These are phyloP conservation scores for Aspergillus sp. DNA, from an alignment of 2,329 filamentous ascomycete species.

Conservation along the genomic window DNA sequence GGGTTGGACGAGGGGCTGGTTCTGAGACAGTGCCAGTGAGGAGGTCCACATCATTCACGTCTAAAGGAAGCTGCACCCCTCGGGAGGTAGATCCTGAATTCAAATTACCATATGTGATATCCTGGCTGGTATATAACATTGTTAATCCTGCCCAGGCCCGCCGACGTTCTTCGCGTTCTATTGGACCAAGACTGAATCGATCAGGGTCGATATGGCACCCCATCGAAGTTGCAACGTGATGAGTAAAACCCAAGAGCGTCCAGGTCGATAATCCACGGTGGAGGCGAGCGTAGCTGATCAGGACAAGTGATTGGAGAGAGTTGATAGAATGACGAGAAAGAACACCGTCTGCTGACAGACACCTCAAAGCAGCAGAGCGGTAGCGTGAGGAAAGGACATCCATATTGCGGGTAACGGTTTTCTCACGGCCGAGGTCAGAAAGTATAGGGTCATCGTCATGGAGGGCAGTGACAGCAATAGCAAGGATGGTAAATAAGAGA, in stretches of 20 bases:
- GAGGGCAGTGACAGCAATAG: conserved; percentile 39
- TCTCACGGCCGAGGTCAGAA: conserved; percentile 38
- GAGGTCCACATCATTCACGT: conserved; percentile 39
- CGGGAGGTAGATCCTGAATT: conserved; percentile 28
- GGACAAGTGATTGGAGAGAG: conserved; percentile 40
- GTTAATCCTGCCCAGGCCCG: conserved; percentile 42
- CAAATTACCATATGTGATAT: conserved; percentile 36
- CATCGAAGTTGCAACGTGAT: conserved; percentile 43
- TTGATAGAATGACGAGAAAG: conserved; percentile 41
- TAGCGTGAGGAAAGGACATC: conserved; percentile 38
- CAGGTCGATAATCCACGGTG: conserved; percentile 39
- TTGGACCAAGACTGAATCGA: conserved; percentile 32
- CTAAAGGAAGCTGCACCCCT: conserved; percentile 33
- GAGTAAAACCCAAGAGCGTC: conserved; percentile 41
- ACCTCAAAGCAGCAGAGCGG: conserved; percentile 37
- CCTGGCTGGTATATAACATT: conserved; percentile 43
- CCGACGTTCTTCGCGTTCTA: conserved; percentile 41
- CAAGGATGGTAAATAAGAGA: conserved; percentile 40
- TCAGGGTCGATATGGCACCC: conserved; percentile 45
- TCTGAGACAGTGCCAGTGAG: conserved; percentile 25
- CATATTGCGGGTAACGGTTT: conserved; percentile 37
- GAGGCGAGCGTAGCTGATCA: conserved; percentile 40
- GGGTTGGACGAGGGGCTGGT: conserved; percentile 30
- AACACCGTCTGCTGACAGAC: conserved; percentile 40
- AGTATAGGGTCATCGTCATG: conserved; percentile 38